phyloP scores from a whole-genome alignment of 2,329 filamentous ascomycete genomes.

The Trichoderma simmonsii region DNA sequence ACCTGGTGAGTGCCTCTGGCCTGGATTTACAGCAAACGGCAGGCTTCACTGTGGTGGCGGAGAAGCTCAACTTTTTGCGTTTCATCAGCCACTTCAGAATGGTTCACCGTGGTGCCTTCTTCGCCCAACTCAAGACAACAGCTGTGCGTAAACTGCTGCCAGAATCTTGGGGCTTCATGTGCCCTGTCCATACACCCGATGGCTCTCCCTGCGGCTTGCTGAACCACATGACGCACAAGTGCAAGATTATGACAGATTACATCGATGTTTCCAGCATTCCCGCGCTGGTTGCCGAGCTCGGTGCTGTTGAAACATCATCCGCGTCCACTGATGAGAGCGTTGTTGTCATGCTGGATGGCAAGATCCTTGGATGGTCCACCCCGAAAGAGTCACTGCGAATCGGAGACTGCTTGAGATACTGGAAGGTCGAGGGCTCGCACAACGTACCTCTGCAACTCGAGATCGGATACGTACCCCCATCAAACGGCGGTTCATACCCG shows the following conservation, averaged over 20 bases:
- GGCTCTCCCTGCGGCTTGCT: conserved; percentile 90
- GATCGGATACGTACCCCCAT: conserved; percentile 85
- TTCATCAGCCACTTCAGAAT: conserved; percentile 99
- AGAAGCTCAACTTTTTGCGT: conserved; percentile 98
- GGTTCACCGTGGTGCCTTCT: conserved; percentile 98
- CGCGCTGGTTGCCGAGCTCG: conserved; percentile 71
- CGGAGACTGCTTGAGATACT: conserved; percentile 82
- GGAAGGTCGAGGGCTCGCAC: conserved; percentile 89
- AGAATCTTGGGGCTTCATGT: conserved; percentile 97
- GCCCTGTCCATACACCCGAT: conserved; percentile 96
- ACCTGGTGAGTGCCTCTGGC: conserved; percentile 84
- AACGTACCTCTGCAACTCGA: conserved; percentile 80
- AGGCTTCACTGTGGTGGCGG: conserved; percentile 93
- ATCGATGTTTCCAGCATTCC: conserved; percentile 74
- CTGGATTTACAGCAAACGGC: conserved; percentile 92
- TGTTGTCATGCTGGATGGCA: conserved; percentile 85
- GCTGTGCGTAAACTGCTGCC: conserved; percentile 93
- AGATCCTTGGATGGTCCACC: conserved; percentile 84
- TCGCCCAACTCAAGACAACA: conserved; percentile 94
- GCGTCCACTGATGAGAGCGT: conserved; percentile 80
- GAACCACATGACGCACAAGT: conserved; percentile 95
- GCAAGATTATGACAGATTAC: conserved; percentile 75
- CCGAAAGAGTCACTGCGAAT: conserved; percentile 79
- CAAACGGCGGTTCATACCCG: conserved; percentile 89
- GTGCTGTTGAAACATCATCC: conserved; percentile 71